Evolutionary conservation across 129 eudicot genomes (phyloP).

Genomic region (Chrysanthemum lavandulifolium): DNA sequence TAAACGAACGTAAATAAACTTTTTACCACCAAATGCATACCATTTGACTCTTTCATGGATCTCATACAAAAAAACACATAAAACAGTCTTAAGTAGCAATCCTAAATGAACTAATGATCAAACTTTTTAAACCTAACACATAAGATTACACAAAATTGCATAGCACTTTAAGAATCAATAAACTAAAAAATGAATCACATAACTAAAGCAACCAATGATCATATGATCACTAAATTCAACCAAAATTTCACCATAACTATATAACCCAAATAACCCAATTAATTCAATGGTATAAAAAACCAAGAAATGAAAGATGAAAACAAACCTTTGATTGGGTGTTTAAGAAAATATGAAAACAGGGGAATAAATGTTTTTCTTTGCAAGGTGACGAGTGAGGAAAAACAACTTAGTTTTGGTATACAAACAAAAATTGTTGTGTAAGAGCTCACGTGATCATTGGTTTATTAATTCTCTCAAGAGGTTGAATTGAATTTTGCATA

Average conservation of each 20-base stretch:
- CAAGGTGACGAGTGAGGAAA: not conserved
- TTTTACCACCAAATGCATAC: too few species aligned
- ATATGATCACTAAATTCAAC: not conserved
- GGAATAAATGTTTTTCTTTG: not conserved
- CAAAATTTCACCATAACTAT: not conserved
- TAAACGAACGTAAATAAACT: too few species aligned
- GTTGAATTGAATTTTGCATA: too few species aligned
- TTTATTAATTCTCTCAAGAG: constrained; percentile 8
- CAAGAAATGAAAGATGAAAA: not conserved
- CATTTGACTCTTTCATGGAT: too few species aligned
- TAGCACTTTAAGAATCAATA: constrained; percentile 2
- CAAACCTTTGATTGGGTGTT: constrained; percentile 19
- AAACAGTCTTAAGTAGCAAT: not conserved
- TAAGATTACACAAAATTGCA: constrained; percentile 4
- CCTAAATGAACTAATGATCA: too few species aligned
- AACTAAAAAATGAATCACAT: constrained; percentile 9
- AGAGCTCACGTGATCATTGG: constrained; percentile 25
- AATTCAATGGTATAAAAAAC: not conserved
- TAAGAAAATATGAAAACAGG: not conserved
- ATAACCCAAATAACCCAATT: not conserved
- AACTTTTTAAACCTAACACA: not conserved
- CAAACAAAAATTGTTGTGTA: constrained; percentile 22
- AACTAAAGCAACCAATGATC: constrained; percentile 15
- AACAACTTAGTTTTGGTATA: constrained; percentile 13
- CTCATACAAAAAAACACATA: too few species aligned